Percentiles rank a stretch among this genome's conserved stretches.
These are phyloP conservation scores for Trichoderma atrobrunneum DNA, from an alignment of 2,329 filamentous ascomycete species.

Conservation along the genomic window DNA sequence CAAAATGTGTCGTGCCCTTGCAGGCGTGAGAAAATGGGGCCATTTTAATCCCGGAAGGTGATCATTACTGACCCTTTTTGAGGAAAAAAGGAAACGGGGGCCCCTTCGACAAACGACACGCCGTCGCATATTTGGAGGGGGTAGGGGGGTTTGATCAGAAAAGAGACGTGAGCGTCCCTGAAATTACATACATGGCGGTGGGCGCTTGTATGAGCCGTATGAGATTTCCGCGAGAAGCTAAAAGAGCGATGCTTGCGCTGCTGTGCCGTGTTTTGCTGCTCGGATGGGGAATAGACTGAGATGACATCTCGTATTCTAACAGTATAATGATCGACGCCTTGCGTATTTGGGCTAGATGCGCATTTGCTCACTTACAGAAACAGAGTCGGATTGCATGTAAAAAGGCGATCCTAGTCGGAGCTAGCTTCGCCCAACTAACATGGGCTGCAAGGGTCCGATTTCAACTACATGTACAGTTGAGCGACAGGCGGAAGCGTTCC, in stretches of 20 bases:
- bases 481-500: background rate
- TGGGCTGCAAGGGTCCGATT: background rate
- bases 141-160: background rate
- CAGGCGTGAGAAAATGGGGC: background rate
- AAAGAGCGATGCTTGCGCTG: background rate
- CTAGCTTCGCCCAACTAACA: background rate
- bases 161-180: background rate
- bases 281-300: background rate
- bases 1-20: background rate
- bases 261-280: background rate
- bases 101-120: background rate
- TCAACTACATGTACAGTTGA: background rate
- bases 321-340: background rate
- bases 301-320: background rate
- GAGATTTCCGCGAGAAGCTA: background rate
- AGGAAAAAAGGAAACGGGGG: background rate
- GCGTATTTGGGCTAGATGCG: background rate
- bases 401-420: background rate
- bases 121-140: conserved; percentile 1
- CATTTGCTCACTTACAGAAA: background rate
- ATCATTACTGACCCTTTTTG: background rate
- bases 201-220: conserved; percentile 12
- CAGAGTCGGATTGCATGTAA: background rate
- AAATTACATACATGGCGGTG: conserved; percentile 4
- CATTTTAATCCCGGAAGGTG: conserved; percentile 8